Conservation (phyloP, 78 protist species). For the Dictyostelium citrinum region DNA sequence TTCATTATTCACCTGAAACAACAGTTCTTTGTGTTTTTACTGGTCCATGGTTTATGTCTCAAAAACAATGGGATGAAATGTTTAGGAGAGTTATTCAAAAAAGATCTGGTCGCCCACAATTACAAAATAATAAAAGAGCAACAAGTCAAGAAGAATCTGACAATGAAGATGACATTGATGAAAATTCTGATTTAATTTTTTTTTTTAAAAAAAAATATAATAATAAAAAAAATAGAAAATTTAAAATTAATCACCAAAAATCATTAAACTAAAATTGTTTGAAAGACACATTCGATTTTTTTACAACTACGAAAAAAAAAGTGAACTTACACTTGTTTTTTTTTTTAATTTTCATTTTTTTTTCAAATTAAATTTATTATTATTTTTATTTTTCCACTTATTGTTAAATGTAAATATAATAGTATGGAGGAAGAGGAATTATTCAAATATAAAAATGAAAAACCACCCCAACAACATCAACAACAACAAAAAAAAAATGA, state of each 20-base stretch:
- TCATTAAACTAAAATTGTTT: too few species aligned
- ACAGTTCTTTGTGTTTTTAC: conserved; percentile 86
- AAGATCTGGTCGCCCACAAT: background rate
- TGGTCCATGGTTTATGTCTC: conserved; percentile 85
- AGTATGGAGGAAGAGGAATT: too few species aligned
- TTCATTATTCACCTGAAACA: conserved; percentile 71
- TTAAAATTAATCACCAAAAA: too few species aligned
- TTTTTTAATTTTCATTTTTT: too few species aligned
- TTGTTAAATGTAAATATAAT: background rate
- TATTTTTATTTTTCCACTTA: too few species aligned
- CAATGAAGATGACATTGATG: background rate
- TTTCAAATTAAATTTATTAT: too few species aligned
- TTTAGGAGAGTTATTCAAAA: background rate
- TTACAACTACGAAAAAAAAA: too few species aligned
- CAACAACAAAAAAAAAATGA: background rate
- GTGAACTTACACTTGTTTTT: too few species aligned
- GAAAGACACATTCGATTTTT: too few species aligned
- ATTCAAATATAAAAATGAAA: background rate
- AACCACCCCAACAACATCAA: background rate
- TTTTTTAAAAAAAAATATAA: background rate
- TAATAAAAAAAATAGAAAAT: background rate
- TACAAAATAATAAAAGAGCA: background rate
- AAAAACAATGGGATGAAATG: conserved; percentile 48
- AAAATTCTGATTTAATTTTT: too few species aligned
- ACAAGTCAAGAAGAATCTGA: background rate